Percentiles rank a stretch among this genome's conserved stretches.
Evolutionary conservation across 2,329 filamentous ascomycete genomes (phyloP).

Genomic region (Claviceps lovelessii): DNA sequence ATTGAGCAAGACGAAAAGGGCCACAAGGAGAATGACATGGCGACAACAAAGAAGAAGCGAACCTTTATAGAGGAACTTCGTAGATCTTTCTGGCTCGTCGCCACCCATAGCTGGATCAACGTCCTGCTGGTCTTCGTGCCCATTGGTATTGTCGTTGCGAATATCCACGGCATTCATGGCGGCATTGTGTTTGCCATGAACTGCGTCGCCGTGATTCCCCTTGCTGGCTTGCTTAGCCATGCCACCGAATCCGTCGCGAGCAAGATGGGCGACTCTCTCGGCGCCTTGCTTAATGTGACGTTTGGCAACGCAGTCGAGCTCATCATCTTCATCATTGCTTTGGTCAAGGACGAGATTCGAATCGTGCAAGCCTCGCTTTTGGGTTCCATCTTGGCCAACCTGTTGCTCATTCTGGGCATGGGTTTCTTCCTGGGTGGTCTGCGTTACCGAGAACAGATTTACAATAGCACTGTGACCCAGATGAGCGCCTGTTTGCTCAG

Average conservation of each 20-base stretch:
- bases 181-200: slow-evolving; percentile 60
- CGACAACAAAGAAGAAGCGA: slow-evolving; percentile 18
- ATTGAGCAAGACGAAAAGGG: slow-evolving; percentile 6
- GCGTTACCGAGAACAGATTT: slow-evolving; percentile 82
- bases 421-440: slow-evolving; percentile 76
- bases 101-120: slow-evolving; percentile 67
- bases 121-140: slow-evolving; percentile 65
- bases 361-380: slow-evolving; percentile 85
- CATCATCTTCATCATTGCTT: slow-evolving; percentile 46
- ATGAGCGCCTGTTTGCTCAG: slow-evolving; percentile 91
- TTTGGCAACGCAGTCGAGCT: slow-evolving; percentile 70
- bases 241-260: slow-evolving; percentile 63
- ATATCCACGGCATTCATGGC: slow-evolving; percentile 36
- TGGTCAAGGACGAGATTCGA: slow-evolving; percentile 53
- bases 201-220: slow-evolving; percentile 58
- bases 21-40: slow-evolving; percentile 11
- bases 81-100: slow-evolving; percentile 36
- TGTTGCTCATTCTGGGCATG: slow-evolving; percentile 84
- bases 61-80: slow-evolving; percentile 35
- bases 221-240: slow-evolving; percentile 57
- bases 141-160: slow-evolving; percentile 54
- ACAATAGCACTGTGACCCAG: slow-evolving; percentile 89
- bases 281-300: slow-evolving; percentile 60
- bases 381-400: slow-evolving; percentile 77
- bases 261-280: slow-evolving; percentile 57